phyloP scores from a whole-genome alignment of 371 early-diverging fungal genomes.

The Ordospora colligata region DNA sequence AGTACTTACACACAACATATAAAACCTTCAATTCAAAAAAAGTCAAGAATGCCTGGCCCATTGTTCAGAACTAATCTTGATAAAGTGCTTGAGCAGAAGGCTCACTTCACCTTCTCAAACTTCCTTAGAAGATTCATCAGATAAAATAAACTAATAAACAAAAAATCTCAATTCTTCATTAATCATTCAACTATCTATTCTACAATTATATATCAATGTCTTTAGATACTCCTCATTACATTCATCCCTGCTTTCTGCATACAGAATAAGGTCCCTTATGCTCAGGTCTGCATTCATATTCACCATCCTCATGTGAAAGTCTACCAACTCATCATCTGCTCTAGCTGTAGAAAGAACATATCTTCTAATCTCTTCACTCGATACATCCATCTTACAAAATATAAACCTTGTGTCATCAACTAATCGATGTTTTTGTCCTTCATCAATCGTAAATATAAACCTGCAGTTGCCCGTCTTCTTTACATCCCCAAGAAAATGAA shows the following conservation, averaged over 20 bases:
- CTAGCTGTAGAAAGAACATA: neutral
- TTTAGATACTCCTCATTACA: neutral
- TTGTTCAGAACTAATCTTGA: neutral
- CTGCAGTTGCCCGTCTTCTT: slow-evolving; percentile 12
- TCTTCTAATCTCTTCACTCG: neutral
- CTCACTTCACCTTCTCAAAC: slow-evolving; percentile 3
- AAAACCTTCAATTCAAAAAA: neutral
- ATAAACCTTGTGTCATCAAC: slow-evolving; percentile 16
- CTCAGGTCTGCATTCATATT: neutral
- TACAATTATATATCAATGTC: neutral
- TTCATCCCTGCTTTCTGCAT: neutral
- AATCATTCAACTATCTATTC: neutral
- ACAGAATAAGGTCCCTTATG: neutral
- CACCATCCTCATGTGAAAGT: neutral
- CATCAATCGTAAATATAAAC: slow-evolving; percentile 32
- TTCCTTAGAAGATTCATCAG: slow-evolving; percentile 13
- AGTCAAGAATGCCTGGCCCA: neutral
- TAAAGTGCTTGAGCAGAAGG: neutral
- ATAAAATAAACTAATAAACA: neutral
- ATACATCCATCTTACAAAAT: neutral
- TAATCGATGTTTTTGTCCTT: neutral
- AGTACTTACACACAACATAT: neutral
- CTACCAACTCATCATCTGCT: neutral
- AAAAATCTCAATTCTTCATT: too few species aligned
- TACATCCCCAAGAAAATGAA: slow-evolving; percentile 4